Base-by-base conservation (phyloP, 1,284 basidiomycete species). In the Meira nashicola region DNA sequence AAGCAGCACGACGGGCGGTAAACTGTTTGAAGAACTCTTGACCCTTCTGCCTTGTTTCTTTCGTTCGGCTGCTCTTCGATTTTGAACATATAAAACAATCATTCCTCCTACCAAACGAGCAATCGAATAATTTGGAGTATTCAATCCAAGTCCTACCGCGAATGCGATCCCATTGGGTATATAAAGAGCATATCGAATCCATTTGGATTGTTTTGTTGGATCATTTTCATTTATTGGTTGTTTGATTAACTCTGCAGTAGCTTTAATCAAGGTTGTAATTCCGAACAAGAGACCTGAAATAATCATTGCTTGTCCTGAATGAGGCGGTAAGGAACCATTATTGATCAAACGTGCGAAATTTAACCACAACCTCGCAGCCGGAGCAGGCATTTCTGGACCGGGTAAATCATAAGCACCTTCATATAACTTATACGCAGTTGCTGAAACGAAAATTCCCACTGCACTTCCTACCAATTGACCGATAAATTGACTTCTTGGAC, bases 321-420 rank as follows among this genome's bases (percentile, higher is more conserved):
- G 85, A 41, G 84, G 83, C 0, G 93, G 93, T 23, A 97, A 82
- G 70, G 87, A 82, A 8, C 92, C 90, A 64, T 90, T 86, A 61
- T 79, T 84, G 46, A 97, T 85, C 19, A 97, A 82, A 25, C 94
- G 84, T 15, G 93, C 93, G 39, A 97, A 86, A 68, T 88, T 88
- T 33, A 97, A 84, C 82, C 83, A 84, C 28, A 83, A 78, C 0
- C 91, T 92, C 3, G 93, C 92, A 0, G 90, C 92, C 0, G 94
- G 93, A 0, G 92, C 92, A 2, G 91, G 90, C 78, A 96, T 97
- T 19, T 88, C 87, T 38, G 91, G 90, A 0, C 92, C 90, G 4
- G 83, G 83, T 21, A 83, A 80, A 50, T 65, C 81, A 78, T 97
- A 97, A 14, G 89, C 89, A 55, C 84, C 84, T 51, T 87, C 89